phyloP scores from a whole-genome alignment of 1,284 basidiomycete genomes.

The Sanghuangporus weigelae region DNA sequence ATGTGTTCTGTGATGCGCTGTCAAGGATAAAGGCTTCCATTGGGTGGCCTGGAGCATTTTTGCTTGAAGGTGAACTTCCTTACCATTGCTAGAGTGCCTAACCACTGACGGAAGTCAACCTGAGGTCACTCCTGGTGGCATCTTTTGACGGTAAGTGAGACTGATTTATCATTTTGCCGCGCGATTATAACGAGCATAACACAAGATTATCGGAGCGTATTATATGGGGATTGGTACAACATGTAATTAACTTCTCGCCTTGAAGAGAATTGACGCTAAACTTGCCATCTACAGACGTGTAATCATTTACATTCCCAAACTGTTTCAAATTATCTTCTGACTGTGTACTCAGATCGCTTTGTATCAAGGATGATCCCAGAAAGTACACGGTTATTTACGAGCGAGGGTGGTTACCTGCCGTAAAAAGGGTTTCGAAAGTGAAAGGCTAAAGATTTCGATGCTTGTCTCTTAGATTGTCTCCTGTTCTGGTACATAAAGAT shows the following conservation, averaged over 20 bases:
- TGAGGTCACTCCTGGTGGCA: constrained; percentile 72
- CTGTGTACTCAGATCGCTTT: constrained; percentile 39
- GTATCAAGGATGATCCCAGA: constrained; percentile 51
- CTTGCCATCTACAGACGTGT: too few species aligned
- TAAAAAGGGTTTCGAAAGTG: constrained; percentile 14
- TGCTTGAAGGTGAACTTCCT: constrained; percentile 49
- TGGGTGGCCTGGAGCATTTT: constrained; percentile 60
- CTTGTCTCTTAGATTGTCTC: not conserved
- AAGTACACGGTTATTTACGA: constrained; percentile 39
- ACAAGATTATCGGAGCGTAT: constrained; percentile 54
- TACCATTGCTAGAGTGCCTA: not conserved
- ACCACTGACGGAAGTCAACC: not conserved
- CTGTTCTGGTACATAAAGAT: not conserved
- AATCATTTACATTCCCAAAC: constrained; percentile 11
- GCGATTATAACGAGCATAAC: not conserved
- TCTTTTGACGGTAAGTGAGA: constrained; percentile 44
- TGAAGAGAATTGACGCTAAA: constrained; percentile 28
- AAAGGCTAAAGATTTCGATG: not conserved
- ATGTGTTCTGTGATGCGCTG: constrained; percentile 54
- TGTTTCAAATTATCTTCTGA: constrained; percentile 7
- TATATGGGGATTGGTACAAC: constrained; percentile 55
- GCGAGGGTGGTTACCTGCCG: constrained; percentile 38
- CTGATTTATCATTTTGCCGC: not conserved
- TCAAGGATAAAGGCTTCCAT: constrained; percentile 48
- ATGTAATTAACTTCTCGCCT: constrained; percentile 36